A percentile compares a stretch with the other conserved stretches of the same genome.
phyloP scores from a whole-genome alignment of 129 eudicot genomes.

The Chrysanthemum lavandulifolium region DNA sequence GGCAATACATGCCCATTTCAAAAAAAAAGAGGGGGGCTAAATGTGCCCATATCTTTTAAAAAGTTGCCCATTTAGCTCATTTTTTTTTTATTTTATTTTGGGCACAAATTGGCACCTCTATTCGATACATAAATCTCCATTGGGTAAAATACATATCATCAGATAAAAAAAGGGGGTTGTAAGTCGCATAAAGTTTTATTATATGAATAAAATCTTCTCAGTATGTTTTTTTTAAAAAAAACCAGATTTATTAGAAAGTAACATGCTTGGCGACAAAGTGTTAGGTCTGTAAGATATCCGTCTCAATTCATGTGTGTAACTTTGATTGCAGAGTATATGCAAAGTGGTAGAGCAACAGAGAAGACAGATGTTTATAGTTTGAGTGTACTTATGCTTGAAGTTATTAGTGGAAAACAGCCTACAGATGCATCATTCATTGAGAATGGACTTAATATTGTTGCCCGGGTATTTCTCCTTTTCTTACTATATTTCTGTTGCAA shows the following conservation, averaged over 20 bases:
- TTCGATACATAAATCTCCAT: too few relatives aligned
- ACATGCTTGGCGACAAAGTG: too few relatives aligned
- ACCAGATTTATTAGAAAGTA: too few relatives aligned
- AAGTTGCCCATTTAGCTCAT: too few relatives aligned
- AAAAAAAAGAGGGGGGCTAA: too few relatives aligned
- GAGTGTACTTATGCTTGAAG: slow-evolving; percentile 72
- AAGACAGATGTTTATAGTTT: slow-evolving; percentile 67
- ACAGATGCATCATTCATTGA: slow-evolving; percentile 81
- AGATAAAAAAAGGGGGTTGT: neutral
- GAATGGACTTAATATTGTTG: slow-evolving; percentile 79
- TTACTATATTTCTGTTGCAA: neutral
- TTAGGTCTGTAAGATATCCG: neutral
- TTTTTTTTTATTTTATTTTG: too few relatives aligned
- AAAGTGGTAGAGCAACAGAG: slow-evolving; percentile 92
- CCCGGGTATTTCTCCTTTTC: slow-evolving; percentile 55
- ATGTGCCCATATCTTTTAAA: too few relatives aligned
- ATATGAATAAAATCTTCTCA: neutral
- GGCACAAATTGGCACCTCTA: too few relatives aligned
- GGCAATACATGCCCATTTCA: too few relatives aligned
- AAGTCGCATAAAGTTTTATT: neutral
- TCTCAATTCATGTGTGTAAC: slow-evolving; percentile 16
- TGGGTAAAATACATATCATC: neutral
- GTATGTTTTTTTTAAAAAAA: neutral
- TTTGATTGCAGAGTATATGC: slow-evolving; percentile 78
- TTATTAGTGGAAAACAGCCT: slow-evolving; percentile 76